phyloP scores from a whole-genome alignment of 2,329 filamentous ascomycete genomes.

The Phyllosticta citriasiana region DNA sequence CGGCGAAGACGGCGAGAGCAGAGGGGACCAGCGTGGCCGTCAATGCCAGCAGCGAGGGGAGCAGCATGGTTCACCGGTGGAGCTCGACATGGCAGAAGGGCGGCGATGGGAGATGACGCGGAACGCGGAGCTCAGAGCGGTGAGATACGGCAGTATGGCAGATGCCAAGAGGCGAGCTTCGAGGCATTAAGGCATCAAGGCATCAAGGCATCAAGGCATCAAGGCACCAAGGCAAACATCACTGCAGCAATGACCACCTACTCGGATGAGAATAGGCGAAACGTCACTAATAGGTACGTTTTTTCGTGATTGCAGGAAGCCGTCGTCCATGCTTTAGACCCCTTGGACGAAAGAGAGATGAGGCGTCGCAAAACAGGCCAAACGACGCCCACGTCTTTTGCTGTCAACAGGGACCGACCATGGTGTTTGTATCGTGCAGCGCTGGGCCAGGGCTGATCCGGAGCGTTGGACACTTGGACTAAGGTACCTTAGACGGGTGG shows the following conservation, averaged over 20 bases:
- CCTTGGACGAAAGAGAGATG: too few relatives aligned
- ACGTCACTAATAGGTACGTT: neutral
- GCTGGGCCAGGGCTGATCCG: neutral
- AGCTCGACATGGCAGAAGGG: neutral
- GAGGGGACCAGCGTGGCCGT: slow-evolving; percentile 38
- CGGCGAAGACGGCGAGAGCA: slow-evolving; percentile 65
- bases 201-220: neutral
- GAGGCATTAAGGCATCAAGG: neutral
- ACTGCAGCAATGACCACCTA: neutral
- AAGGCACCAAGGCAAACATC: neutral
- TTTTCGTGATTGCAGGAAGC: too few relatives aligned
- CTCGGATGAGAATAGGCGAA: neutral
- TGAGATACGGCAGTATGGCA: neutral
- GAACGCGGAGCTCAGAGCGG: neutral
- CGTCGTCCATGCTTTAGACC: too few relatives aligned
- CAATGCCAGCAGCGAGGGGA: slow-evolving; percentile 25
- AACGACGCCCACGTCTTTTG: neutral
- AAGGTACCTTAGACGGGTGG: too few relatives aligned
- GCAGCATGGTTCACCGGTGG: slow-evolving; percentile 23
- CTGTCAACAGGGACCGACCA: neutral
- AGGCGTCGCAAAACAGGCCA: neutral
- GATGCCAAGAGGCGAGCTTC: too few relatives aligned
- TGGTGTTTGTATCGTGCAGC: neutral
- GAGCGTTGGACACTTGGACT: neutral
- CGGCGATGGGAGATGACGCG: slow-evolving; percentile 1